phyloP scores from a whole-genome alignment of 441 rosid species.

The Eutrema salsugineum region DNA sequence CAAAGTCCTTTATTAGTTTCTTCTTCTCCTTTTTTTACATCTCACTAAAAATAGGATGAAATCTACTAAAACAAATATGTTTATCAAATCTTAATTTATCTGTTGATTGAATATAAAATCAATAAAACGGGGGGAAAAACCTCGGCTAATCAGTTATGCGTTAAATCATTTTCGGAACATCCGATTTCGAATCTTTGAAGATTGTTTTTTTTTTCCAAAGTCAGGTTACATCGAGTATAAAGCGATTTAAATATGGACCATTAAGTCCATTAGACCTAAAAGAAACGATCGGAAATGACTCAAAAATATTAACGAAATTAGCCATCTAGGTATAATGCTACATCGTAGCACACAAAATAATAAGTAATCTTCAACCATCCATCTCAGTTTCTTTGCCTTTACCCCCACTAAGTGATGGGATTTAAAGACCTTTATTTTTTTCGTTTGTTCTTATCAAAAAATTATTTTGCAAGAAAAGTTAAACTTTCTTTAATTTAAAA shows the following conservation, averaged over 20 bases:
- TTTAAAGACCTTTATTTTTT: conserved; percentile 13
- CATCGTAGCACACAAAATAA: conserved; percentile 12
- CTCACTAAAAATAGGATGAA: background rate
- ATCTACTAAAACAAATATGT: no score
- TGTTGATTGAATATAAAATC: background rate
- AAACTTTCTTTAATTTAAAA: background rate
- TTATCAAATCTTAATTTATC: no score
- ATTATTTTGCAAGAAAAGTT: background rate
- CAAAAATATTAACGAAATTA: background rate
- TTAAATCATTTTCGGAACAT: background rate
- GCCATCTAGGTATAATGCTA: conserved; percentile 11
- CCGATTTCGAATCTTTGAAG: background rate
- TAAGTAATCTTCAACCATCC: conserved; percentile 18
- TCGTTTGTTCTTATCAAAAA: background rate
- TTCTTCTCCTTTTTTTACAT: background rate
- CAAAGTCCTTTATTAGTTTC: background rate
- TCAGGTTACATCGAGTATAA: conserved; percentile 18
- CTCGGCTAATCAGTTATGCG: background rate
- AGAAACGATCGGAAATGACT: conserved; percentile 12
- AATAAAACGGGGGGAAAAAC: background rate
- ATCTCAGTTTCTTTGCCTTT: conserved; percentile 14
- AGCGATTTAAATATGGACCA: conserved; percentile 14
- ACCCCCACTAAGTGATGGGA: conserved; percentile 23
- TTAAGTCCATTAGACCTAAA: conserved; percentile 11
- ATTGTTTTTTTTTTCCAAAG: background rate